Evolutionary conservation across 202 grass and related monocot species (phyloP).

Genomic region (Bolboschoenoplectus hybrid): DNA sequence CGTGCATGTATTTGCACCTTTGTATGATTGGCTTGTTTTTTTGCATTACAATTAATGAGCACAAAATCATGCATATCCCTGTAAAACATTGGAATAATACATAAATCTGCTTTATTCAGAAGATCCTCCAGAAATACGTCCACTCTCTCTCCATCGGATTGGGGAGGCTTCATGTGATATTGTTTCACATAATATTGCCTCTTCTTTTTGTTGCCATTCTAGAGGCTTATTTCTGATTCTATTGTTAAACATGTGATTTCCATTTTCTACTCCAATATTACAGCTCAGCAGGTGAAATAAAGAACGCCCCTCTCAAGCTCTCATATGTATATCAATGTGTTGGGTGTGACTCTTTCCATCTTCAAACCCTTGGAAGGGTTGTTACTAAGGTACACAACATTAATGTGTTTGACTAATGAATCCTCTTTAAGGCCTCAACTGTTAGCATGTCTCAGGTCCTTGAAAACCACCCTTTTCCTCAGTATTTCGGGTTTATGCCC

Average conservation of each 20-base stretch:
- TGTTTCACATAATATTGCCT: slow-evolving; percentile 2
- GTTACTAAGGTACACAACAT: slow-evolving; percentile 60
- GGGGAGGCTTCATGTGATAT: neutral
- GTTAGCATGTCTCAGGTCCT: neutral
- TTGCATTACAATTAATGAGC: neutral
- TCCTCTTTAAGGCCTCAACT: neutral
- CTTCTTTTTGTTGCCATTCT: slow-evolving; percentile 12
- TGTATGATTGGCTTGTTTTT: neutral
- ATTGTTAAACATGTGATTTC: neutral
- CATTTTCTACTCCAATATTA: slow-evolving; percentile 26
- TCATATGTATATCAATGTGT: slow-evolving; percentile 96
- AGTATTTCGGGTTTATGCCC: neutral
- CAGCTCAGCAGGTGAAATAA: slow-evolving; percentile 92
- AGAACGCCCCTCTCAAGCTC: slow-evolving; percentile 84
- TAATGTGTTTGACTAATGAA: neutral
- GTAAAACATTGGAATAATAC: neutral
- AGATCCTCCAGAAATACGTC: neutral
- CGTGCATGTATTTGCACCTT: neutral
- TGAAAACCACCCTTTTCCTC: neutral
- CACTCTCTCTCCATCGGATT: neutral
- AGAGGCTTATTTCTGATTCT: slow-evolving; percentile 9
- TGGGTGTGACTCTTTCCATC: slow-evolving; percentile 96
- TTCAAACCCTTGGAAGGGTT: slow-evolving; percentile 77
- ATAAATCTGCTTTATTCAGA: slow-evolving; percentile 12
- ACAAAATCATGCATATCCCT: slow-evolving; percentile 2